Percentiles rank a stretch among this genome's conserved stretches.
Evolutionary conservation across 192 early-diverging fungal genomes (phyloP).

Genomic region (Umbelopsis ramanniana): DNA sequence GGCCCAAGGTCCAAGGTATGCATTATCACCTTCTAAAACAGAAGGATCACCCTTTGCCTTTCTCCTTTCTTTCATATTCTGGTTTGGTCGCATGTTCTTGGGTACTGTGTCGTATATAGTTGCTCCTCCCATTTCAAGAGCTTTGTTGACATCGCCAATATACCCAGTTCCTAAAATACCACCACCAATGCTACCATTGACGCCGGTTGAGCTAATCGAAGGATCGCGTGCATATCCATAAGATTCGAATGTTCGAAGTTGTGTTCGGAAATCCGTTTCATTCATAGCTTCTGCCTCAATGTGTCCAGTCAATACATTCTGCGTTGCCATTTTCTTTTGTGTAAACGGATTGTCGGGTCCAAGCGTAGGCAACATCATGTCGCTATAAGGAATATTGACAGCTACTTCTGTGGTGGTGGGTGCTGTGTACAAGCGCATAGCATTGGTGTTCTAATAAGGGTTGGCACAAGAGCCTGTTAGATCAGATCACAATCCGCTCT

Average conservation of each 20-base stretch:
- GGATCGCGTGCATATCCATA: constrained; percentile 87
- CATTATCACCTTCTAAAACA: constrained; percentile 72
- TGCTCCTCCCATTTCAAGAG: constrained; percentile 55
- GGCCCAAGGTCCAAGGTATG: constrained; percentile 94
- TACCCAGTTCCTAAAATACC: constrained; percentile 59
- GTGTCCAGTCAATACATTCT: constrained; percentile 73
- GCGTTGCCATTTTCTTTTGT: constrained; percentile 40
- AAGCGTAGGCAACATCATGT: constrained; percentile 51
- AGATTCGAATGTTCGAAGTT: constrained; percentile 84
- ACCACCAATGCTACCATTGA: constrained; percentile 45
- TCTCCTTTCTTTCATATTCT: constrained; percentile 63
- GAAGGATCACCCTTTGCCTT: constrained; percentile 77
- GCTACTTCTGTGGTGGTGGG: constrained; percentile 58
- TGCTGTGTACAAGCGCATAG: constrained; percentile 51
- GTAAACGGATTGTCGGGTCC: constrained; percentile 64
- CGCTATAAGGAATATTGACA: constrained; percentile 63
- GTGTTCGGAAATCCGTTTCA: constrained; percentile 75
- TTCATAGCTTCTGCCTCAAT: constrained; percentile 76
- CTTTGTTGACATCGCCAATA: constrained; percentile 66
- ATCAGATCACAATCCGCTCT: background rate
- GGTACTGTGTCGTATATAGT: constrained; percentile 53
- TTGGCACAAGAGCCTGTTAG: background rate
- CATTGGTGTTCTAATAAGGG: background rate
- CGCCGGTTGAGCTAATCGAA: constrained; percentile 42
- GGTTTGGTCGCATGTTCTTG: constrained; percentile 42